Evolutionary conservation across 2,329 filamentous ascomycete species (phyloP).

Genomic region (Arthrocladium fulminans): DNA sequence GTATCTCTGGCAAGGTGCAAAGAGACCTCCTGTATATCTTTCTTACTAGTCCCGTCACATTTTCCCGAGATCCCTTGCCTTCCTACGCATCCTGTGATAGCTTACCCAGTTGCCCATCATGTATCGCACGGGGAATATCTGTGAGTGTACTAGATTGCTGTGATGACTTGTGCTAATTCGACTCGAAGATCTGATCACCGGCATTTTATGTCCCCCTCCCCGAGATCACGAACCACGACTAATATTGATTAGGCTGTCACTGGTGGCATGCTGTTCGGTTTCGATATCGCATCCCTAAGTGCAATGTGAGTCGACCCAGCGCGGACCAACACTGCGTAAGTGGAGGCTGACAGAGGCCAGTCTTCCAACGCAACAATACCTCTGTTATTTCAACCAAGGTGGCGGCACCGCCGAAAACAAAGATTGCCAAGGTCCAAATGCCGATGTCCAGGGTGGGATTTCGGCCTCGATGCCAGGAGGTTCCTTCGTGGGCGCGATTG

Average conservation of each 20-base stretch:
- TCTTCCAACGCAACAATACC: conserved; percentile 49
- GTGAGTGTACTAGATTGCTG: no score
- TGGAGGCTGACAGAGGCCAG: conserved; percentile 27
- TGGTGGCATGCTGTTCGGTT: conserved; percentile 50
- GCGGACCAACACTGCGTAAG: conserved; percentile 55
- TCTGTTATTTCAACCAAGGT: conserved; percentile 42
- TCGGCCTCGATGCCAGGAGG: conserved; percentile 66
- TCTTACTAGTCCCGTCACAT: no score
- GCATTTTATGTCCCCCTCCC: no score
- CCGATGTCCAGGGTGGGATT: conserved; percentile 39
- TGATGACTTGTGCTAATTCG: no score
- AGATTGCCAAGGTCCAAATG: conserved; percentile 34
- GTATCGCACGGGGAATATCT: no score
- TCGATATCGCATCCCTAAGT: conserved; percentile 48
- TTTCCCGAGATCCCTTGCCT: no score
- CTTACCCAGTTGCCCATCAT: no score
- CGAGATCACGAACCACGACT: no score
- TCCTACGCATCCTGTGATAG: no score
- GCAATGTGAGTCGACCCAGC: conserved; percentile 56
- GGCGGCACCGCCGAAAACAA: conserved; percentile 38
- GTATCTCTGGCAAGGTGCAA: no score
- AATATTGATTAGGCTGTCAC: no score
- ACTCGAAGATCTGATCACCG: conserved; percentile 45
- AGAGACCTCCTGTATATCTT: no score
- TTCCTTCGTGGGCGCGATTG: conserved; percentile 54